Conservation (phyloP, 129 eudicot species). For the carrot (Daucus carota) region DNA sequence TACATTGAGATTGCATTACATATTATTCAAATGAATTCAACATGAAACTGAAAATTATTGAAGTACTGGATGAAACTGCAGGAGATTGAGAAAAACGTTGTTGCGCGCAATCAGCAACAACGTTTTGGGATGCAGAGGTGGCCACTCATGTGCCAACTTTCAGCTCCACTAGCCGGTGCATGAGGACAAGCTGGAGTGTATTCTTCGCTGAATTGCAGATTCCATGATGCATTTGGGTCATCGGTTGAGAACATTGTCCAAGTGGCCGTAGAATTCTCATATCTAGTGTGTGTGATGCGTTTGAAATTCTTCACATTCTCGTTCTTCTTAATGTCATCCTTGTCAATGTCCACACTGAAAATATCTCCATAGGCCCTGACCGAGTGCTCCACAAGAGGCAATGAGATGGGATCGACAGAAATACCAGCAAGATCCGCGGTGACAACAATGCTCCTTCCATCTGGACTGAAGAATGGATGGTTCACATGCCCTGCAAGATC, state of each 20-base stretch:
- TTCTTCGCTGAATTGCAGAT: background rate
- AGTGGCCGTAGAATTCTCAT: background rate
- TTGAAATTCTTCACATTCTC: background rate
- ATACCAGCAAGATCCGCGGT: conserved; percentile 5
- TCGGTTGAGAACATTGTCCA: background rate
- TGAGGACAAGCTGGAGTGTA: background rate
- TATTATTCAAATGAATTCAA: too few species aligned
- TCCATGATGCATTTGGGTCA: background rate
- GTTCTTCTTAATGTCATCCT: background rate
- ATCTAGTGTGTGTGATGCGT: background rate
- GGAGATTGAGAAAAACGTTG: too few species aligned
- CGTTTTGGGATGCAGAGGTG: conserved; percentile 4
- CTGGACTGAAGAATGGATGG: background rate
- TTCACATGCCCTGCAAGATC: conserved; percentile 1
- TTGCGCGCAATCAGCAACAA: background rate
- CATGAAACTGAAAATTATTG: too few species aligned
- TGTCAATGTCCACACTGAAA: background rate
- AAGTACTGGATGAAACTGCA: too few species aligned
- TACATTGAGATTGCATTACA: too few species aligned
- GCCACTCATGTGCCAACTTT: background rate
- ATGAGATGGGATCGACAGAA: background rate
- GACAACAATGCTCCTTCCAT: conserved; percentile 4
- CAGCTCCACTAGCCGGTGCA: conserved; percentile 1
- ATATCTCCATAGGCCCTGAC: conserved; percentile 5
- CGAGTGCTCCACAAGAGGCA: background rate